A percentile compares a stretch with the other conserved stretches of the same genome.
These are phyloP conservation scores for Stygiomarasmius scandens DNA, from an alignment of 1,284 basidiomycete species.

Conservation along the genomic window DNA sequence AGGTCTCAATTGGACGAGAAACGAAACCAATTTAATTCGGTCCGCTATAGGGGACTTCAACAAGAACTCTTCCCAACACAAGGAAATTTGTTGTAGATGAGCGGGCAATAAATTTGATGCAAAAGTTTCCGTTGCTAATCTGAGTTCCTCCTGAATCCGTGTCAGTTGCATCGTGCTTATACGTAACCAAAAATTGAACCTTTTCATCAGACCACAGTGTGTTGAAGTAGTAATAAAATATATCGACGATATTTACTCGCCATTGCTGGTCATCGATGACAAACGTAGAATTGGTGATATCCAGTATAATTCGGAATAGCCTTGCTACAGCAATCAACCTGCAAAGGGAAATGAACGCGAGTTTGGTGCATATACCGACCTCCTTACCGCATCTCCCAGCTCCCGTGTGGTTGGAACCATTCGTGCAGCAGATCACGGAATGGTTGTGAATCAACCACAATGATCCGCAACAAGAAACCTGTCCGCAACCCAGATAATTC, in stretches of 20 bases:
- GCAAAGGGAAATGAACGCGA: neutral
- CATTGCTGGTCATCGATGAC: conserved; percentile 65
- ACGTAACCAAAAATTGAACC: conserved; percentile 35
- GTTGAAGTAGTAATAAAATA: conserved; percentile 65
- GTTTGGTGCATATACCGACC: conserved; percentile 4
- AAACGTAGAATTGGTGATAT: conserved; percentile 63
- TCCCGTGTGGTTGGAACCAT: conserved; percentile 33
- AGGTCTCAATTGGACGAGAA: conserved; percentile 63
- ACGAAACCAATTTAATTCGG: conserved; percentile 57
- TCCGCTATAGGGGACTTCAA: conserved; percentile 57
- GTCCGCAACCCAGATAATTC: conserved; percentile 56
- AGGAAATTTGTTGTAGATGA: conserved; percentile 63
- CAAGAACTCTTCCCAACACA: conserved; percentile 67
- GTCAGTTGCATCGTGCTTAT: neutral
- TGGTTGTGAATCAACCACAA: conserved; percentile 64
- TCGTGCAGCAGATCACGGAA: conserved; percentile 52
- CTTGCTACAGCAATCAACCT: conserved; percentile 48
- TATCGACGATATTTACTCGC: conserved; percentile 57
- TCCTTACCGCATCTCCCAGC: conserved; percentile 54
- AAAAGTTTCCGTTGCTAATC: conserved; percentile 57
- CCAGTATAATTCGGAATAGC: conserved; percentile 64
- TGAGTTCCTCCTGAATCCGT: conserved; percentile 61
- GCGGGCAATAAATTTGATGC: conserved; percentile 60
- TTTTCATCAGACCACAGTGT: conserved; percentile 64
- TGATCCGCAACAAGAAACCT: conserved; percentile 56